Conservation (phyloP, 2,329 filamentous ascomycete species). For the Alternaria angustiovoidea region DNA sequence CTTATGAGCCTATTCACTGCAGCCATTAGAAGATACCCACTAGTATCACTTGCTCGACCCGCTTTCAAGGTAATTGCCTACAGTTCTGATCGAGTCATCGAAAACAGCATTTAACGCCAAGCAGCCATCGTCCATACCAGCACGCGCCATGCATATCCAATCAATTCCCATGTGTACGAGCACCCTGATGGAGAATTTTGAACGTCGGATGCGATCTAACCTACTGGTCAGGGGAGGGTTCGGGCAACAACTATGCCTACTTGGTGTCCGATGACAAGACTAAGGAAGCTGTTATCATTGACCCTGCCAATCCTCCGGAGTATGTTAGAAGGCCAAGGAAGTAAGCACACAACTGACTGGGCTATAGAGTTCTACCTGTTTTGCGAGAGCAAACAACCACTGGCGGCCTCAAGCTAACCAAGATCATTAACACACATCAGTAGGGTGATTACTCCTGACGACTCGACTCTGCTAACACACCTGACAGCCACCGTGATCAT, state of each 20-base stretch:
- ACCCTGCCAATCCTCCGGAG: conserved; percentile 82
- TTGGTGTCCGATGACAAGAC: conserved; percentile 60
- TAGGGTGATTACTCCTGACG: conserved; percentile 57
- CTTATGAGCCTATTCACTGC: conserved; percentile 47
- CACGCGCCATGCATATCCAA: conserved; percentile 80
- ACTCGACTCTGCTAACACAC: conserved; percentile 10
- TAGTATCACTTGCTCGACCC: conserved; percentile 27
- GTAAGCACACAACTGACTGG: not conserved
- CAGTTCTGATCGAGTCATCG: not conserved
- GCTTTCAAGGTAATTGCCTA: conserved; percentile 18
- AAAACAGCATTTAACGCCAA: conserved; percentile 27
- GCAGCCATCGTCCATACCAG: conserved; percentile 32
- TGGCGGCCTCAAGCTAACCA: conserved; percentile 81
- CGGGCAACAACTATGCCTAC: conserved; percentile 84
- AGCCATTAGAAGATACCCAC: conserved; percentile 36
- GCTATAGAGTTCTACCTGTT: conserved; percentile 64
- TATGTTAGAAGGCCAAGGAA: conserved; percentile 52
- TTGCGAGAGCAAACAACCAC: conserved; percentile 77
- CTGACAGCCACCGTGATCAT: conserved; percentile 87
- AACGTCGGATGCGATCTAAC: conserved; percentile 6
- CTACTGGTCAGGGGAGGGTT: conserved; percentile 71
- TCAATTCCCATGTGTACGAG: conserved; percentile 85
- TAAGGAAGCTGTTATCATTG: conserved; percentile 69
- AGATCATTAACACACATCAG: conserved; percentile 98
- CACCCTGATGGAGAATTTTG: conserved; percentile 22